A percentile compares a stretch with the other conserved stretches of the same genome.
Evolutionary conservation across 108 stramenopile genomes (phyloP).

Genomic region (Cyclostephanos tholiformis): DNA sequence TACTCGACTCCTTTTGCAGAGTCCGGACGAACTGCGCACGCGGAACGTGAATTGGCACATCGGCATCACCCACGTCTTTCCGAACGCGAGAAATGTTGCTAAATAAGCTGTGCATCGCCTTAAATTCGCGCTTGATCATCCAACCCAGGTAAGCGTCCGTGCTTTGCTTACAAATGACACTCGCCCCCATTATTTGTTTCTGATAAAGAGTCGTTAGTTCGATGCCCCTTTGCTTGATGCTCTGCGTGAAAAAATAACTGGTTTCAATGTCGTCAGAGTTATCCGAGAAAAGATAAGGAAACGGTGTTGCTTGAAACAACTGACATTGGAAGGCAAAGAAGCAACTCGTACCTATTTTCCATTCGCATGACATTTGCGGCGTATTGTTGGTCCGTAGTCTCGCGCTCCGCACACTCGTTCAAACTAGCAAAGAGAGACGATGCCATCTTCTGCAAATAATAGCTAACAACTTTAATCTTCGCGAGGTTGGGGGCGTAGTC

Average conservation of each 20-base stretch:
- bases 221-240: constrained; percentile 72
- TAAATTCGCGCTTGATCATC: constrained; percentile 93
- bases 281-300: no score
- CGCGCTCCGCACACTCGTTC: constrained; percentile 72
- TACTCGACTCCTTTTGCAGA: constrained; percentile 81
- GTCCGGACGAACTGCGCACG: constrained; percentile 80
- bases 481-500: constrained; percentile 77
- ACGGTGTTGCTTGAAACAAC: no score
- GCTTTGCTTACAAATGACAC: constrained; percentile 80
- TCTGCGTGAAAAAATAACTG: constrained; percentile 82
- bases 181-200: constrained; percentile 80
- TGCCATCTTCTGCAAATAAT: constrained; percentile 88
- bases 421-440: constrained; percentile 82
- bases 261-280: no score
- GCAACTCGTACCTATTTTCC: constrained; percentile 68
- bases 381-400: constrained; percentile 87
- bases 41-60: constrained; percentile 84
- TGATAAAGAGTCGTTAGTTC: constrained; percentile 74
- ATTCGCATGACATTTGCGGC: constrained; percentile 86
- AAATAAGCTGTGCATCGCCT: constrained; percentile 85
- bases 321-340: no score
- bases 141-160: constrained; percentile 90
- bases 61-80: constrained; percentile 81
- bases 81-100: constrained; percentile 81
- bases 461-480: constrained; percentile 85